These are phyloP conservation scores for Phanerochaete sordida DNA, from an alignment of 768 basidiomycete genomes.

Conservation along the genomic window DNA sequence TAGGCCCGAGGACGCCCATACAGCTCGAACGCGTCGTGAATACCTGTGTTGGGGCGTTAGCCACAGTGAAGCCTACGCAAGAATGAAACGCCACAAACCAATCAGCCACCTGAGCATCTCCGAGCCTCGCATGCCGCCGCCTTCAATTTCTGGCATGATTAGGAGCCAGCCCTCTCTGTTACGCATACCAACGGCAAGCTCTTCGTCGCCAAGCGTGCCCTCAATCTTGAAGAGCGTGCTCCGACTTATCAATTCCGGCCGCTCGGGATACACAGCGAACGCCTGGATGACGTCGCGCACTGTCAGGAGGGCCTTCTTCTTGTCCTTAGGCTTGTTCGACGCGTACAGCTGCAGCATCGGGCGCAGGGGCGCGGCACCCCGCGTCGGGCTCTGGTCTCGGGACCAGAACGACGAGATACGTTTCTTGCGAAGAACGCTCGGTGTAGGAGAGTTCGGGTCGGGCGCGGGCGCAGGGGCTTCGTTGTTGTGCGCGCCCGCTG, in stretches of 20 bases:
- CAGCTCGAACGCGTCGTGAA: conserved; percentile 84
- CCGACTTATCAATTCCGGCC: conserved; percentile 84
- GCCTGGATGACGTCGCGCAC: conserved; percentile 73
- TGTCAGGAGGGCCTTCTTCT: conserved; percentile 67
- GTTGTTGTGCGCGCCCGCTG: conserved; percentile 33
- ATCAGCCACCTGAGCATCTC: conserved; percentile 93
- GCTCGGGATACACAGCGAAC: conserved; percentile 94
- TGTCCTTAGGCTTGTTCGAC: conserved; percentile 69
- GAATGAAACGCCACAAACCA: conserved; percentile 44
- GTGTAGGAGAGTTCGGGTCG: conserved; percentile 16
- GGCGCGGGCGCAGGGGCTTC: conserved; percentile 26
- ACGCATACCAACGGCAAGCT: conserved; percentile 62
- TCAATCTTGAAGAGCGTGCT: conserved; percentile 93
- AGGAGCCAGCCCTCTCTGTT: conserved; percentile 81
- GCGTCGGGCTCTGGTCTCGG: conserved; percentile 36
- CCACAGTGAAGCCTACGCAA: background rate
- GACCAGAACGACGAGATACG: conserved; percentile 72
- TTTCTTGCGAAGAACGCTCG: conserved; percentile 29
- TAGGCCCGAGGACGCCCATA: conserved; percentile 87
- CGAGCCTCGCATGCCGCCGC: conserved; percentile 54
- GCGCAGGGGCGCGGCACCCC: conserved; percentile 14
- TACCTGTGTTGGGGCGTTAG: conserved; percentile 8
- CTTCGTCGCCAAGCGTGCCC: conserved; percentile 76
- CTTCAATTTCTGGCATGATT: conserved; percentile 85
- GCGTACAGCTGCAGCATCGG: conserved; percentile 55